These are phyloP conservation scores for Aspergillus leporis DNA, from an alignment of 495 filamentous ascomycete species.

Conservation along the genomic window DNA sequence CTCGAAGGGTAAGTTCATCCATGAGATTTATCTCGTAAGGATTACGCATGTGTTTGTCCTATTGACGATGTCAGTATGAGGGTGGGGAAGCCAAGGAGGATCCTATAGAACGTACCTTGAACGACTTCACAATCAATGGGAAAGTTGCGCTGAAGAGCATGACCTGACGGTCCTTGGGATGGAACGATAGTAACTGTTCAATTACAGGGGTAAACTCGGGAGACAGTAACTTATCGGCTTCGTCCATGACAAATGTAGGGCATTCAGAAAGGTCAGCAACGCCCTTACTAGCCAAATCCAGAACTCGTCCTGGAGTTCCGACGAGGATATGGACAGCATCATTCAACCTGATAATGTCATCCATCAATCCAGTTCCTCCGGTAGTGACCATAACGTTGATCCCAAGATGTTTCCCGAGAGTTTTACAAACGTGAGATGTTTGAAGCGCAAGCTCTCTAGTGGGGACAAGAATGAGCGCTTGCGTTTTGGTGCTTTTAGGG, in stretches of 20 bases:
- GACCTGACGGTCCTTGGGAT: constrained; percentile 94
- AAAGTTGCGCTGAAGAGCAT: constrained; percentile 99
- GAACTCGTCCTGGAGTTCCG: constrained; percentile 92
- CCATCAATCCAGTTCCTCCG: constrained; percentile 88
- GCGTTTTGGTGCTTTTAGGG: constrained; percentile 90
- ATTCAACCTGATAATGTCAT: constrained; percentile 93
- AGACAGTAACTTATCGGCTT: constrained; percentile 95
- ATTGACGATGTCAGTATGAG: constrained; percentile 16
- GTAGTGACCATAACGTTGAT: constrained; percentile 99
- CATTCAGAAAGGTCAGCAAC: constrained; percentile 97
- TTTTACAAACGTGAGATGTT: constrained; percentile 98
- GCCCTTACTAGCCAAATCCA: constrained; percentile 91
- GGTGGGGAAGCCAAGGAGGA: not conserved
- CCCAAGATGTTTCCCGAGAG: constrained; percentile 90
- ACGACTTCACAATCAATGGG: constrained; percentile 90
- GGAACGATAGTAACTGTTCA: constrained; percentile 89
- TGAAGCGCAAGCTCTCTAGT: constrained; percentile 98
- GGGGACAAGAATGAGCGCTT: constrained; percentile 93
- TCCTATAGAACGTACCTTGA: constrained; percentile 60
- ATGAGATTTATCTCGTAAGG: constrained; percentile 99
- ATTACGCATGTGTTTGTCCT: constrained; percentile 92
- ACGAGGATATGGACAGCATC: constrained; percentile 97
- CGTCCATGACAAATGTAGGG: constrained; percentile 98
- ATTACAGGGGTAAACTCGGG: constrained; percentile 96
- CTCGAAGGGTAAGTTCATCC: constrained; percentile 97